Evolutionary conservation across 2,329 filamentous ascomycete species (phyloP).

Genomic region (Fusarium odoratissimum): DNA sequence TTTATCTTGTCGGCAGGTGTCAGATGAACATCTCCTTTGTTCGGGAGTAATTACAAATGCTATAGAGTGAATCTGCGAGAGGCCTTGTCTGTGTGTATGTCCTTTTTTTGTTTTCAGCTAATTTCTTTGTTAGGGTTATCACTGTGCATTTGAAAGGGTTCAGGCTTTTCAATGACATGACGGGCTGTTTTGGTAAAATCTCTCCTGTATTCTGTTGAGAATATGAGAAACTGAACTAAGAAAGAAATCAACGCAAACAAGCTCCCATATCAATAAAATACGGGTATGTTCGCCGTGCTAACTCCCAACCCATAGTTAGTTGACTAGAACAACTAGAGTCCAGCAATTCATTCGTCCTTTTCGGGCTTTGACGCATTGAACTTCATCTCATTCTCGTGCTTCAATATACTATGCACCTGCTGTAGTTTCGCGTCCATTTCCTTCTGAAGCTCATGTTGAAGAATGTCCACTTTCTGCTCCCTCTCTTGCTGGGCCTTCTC

Average conservation of each 20-base stretch:
- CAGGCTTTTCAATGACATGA: neutral
- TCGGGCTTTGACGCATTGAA: neutral
- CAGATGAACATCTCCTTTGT: conserved; percentile 5
- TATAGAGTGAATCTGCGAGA: neutral
- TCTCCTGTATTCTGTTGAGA: neutral
- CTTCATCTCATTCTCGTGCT: neutral
- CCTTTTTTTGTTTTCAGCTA: neutral
- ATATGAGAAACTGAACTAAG: neutral
- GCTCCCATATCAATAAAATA: neutral
- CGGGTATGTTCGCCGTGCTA: neutral
- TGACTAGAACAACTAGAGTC: neutral
- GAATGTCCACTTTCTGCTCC: neutral
- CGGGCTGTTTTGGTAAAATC: too few relatives aligned
- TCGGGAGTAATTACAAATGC: neutral
- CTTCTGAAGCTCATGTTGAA: neutral
- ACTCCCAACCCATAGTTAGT: neutral
- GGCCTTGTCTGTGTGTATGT: neutral
- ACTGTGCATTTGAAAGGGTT: neutral
- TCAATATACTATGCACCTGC: neutral
- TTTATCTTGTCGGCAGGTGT: neutral
- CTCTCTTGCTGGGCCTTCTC: neutral
- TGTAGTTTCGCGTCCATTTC: neutral
- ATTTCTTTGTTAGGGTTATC: neutral
- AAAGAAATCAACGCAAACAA: too few relatives aligned
- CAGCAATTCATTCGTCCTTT: neutral